A percentile compares a stretch with the other conserved stretches of the same genome.
These are phyloP conservation scores for Casuarina cunninghamiana DNA, from an alignment of 306 rosid genomes.

Conservation along the genomic window DNA sequence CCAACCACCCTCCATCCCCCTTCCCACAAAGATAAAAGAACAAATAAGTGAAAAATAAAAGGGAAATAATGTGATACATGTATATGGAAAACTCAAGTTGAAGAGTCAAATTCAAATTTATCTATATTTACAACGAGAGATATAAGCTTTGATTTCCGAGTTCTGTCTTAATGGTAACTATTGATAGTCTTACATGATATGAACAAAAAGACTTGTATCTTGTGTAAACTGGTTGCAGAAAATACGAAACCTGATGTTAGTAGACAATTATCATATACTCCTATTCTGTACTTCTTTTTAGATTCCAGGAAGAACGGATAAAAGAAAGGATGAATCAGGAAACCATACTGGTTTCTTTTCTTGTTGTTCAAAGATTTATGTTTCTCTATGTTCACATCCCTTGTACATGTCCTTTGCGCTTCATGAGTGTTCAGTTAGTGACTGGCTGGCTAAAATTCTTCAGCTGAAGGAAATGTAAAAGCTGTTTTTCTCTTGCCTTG, in stretches of 20 bases:
- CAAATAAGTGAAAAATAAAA: not conserved
- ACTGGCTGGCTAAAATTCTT: not conserved
- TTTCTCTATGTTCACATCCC: too few relatives aligned
- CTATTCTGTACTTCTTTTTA: not conserved
- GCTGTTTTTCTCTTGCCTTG: not conserved
- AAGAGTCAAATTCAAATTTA: not conserved
- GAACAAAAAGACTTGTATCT: conserved; percentile 1
- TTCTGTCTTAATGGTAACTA: not conserved
- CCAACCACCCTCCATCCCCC: not conserved
- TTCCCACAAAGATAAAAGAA: not conserved
- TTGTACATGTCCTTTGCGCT: too few relatives aligned
- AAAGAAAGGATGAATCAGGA: not conserved
- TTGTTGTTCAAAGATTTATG: too few relatives aligned
- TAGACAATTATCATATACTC: not conserved
- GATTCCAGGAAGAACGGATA: not conserved
- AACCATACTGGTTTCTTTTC: not conserved
- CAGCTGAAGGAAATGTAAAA: not conserved
- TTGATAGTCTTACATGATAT: not conserved
- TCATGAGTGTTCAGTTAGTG: not conserved
- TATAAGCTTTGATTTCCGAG: not conserved
- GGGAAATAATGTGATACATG: too few relatives aligned
- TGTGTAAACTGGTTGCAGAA: not conserved
- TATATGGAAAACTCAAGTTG: not conserved
- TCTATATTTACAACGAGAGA: not conserved
- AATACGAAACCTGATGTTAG: not conserved